Conservation (phyloP, 2,329 filamentous ascomycete genomes). For the Xylaria sp. region DNA sequence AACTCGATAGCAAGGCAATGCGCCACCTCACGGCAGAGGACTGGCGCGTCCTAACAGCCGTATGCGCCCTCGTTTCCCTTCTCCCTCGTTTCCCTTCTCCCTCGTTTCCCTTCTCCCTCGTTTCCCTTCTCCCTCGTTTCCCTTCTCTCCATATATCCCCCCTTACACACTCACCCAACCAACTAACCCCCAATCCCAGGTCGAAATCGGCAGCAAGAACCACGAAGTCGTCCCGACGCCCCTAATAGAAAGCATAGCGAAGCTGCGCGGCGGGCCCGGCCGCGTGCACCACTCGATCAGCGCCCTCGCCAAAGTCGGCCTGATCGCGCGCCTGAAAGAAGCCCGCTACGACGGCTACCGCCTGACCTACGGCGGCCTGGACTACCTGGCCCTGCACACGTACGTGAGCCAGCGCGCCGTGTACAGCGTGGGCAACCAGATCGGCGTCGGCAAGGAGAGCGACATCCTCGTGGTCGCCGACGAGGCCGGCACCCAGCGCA, state of each 20-base stretch:
- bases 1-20: constrained; percentile 92
- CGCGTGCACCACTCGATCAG: constrained; percentile 90
- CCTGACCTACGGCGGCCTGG: constrained; percentile 93
- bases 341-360: constrained; percentile 98
- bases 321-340: constrained; percentile 94
- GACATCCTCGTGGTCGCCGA: constrained; percentile 96
- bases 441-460: constrained; percentile 97
- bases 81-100: constrained; percentile 4
- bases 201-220: constrained; percentile 93
- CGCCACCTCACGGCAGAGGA: constrained; percentile 93
- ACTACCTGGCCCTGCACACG: constrained; percentile 95
- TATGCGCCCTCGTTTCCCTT: constrained; percentile 57
- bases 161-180: constrained; percentile 43
- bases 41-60: constrained; percentile 93
- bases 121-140: constrained; percentile 2
- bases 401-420: constrained; percentile 82
- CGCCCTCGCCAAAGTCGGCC: constrained; percentile 86
- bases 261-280: constrained; percentile 79
- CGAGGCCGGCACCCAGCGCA: constrained; percentile 77
- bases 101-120: constrained; percentile 1
- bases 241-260: constrained; percentile 85
- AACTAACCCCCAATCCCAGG: constrained; percentile 62
- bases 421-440: constrained; percentile 92
- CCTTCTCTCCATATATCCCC: constrained; percentile 29
- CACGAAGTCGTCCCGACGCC: constrained; percentile 96